Percentiles rank a stretch among this genome's conserved stretches.
Conservation (phyloP, 805 yeast genomes). For the Kluyveromyces dobzhanskii region DNA sequence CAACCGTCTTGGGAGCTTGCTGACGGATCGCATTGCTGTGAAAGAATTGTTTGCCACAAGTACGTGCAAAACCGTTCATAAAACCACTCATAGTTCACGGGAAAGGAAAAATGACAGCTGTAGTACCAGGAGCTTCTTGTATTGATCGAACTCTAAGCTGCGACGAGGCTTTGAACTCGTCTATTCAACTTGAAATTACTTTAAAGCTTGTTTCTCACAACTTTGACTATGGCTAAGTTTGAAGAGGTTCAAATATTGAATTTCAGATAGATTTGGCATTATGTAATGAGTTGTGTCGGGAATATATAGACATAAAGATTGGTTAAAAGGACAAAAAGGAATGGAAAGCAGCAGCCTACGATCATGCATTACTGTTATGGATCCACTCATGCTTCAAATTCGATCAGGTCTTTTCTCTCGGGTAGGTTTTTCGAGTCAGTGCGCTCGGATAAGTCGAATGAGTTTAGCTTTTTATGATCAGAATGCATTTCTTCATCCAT, state of each 20-base stretch:
- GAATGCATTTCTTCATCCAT: constrained; percentile 7
- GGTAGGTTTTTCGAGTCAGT: constrained; percentile 4
- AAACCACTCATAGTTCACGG: neutral
- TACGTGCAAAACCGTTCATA: constrained; percentile 4
- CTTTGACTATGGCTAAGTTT: no score
- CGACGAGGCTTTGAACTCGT: no score
- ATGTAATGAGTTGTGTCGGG: neutral
- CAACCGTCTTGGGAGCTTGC: constrained; percentile 4
- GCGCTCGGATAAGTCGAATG: constrained; percentile 7
- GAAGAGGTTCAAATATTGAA: neutral
- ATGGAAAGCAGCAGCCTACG: no score
- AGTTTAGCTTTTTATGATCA: constrained; percentile 12
- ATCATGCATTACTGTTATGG: no score
- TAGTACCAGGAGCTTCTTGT: no score
- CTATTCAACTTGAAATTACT: no score
- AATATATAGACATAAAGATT: neutral
- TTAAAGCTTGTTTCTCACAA: no score
- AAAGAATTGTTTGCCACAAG: constrained; percentile 13
- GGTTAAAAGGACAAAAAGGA: no score
- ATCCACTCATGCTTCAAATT: constrained; percentile 25
- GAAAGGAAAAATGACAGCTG: no score
- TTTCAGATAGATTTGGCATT: neutral
- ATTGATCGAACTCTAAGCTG: no score
- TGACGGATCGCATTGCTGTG: constrained; percentile 13
- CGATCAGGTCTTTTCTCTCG: constrained; percentile 18